Evolutionary conservation across 331 rosid species (phyloP).

Genomic region (Cydonia oblonga): DNA sequence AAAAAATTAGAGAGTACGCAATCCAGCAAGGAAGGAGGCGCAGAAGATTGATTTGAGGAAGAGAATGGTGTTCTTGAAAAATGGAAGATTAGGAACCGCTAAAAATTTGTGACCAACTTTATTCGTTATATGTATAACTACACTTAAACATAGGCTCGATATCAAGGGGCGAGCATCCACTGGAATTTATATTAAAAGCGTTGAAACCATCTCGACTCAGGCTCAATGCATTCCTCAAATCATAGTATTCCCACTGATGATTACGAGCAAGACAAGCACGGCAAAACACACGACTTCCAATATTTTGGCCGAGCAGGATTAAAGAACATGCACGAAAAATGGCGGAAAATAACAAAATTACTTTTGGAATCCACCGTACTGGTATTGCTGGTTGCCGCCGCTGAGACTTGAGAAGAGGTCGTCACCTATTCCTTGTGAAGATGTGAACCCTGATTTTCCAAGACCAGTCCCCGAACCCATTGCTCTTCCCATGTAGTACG

Average conservation of each 20-base stretch:
- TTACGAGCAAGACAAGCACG: constrained; percentile 30
- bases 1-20: too few species aligned
- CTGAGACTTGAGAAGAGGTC: constrained; percentile 57
- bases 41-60: too few species aligned
- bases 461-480: constrained; percentile 94
- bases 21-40: too few species aligned
- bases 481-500: constrained; percentile 84
- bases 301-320: constrained; percentile 21
- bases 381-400: constrained; percentile 40
- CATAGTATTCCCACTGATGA: constrained; percentile 11
- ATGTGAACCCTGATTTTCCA: constrained; percentile 49
- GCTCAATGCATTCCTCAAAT: neutral
- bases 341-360: constrained; percentile 17
- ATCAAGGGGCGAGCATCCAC: neutral
- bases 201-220: neutral
- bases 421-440: constrained; percentile 51
- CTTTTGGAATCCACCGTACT: constrained; percentile 79
- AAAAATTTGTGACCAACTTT: too few species aligned
- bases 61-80: too few species aligned
- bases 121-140: too few species aligned
- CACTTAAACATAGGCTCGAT: too few species aligned
- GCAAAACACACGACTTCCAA: constrained; percentile 16
- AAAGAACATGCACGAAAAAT: constrained; percentile 18
- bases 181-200: neutral
- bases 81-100: too few species aligned